Base-by-base conservation (phyloP, 495 filamentous ascomycete species). In the Penicillium cosmopolitanum region DNA sequence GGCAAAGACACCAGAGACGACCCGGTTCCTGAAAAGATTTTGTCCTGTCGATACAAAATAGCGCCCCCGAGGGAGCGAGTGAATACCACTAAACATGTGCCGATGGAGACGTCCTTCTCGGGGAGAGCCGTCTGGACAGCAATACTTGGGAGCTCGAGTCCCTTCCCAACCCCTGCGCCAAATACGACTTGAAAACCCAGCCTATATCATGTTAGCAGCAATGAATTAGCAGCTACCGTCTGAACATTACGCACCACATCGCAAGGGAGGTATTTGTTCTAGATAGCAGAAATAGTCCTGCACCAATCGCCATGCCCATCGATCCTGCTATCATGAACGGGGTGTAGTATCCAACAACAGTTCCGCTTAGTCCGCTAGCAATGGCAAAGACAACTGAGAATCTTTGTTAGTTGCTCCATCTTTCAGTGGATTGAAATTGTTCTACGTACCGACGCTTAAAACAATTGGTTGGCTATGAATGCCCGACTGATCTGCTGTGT, bases 81-180 rank as follows among this genome's bases (percentile, higher is more conserved):
- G 42, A 79, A 78, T 35, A 77, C 60, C 52, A 79, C 69, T 19
- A 81, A 52, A 0, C 77, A 56, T 12, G 75, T 60, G 2, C 78
- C 78, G 34, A 75, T 67, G 5, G 75, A 66, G 10, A 76, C 64
- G 23, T 81, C 74, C 2, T 55, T 51, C 4, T 61, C 53, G 0
- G 69, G 60, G 4, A 81, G 67, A 4, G 77, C 68, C 1, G 67
- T 73, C 51, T 81, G 78, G 0, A 72, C 77, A 11, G 74, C 71
- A 7, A 76, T 62, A 19, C 69, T 67, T 1, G 72, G 64, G 2
- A 53, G 64, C 51, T 77, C 70, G 33, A 78, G 68, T 2, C 74
- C 71, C 18, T 72, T 62, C 1, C 75, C 77, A 12, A 70, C 50
- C 0, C 74, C 80, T 13, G 77, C 50, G 2, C 79, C 79, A 23